Evolutionary conservation across 441 rosid species (phyloP).

Genomic region (Dalechampia spathulata): DNA sequence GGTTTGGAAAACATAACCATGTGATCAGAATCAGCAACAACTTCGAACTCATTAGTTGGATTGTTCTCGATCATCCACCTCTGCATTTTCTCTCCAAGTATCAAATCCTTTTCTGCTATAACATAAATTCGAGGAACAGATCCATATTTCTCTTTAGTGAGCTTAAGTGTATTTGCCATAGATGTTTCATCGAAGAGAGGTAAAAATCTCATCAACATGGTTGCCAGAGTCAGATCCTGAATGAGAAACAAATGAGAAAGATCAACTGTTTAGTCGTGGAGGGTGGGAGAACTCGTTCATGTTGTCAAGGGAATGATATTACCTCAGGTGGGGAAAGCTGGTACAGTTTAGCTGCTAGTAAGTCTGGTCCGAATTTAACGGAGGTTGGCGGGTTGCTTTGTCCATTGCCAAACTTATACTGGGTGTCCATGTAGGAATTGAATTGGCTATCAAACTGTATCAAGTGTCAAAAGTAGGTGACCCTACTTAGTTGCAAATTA

Average conservation of each 20-base stretch:
- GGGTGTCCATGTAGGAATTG: conserved; percentile 5
- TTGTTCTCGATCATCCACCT: conserved; percentile 25
- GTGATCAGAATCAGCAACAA: conserved; percentile 27
- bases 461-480: neutral
- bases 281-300: no score
- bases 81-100: conserved; percentile 13
- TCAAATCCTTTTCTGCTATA: conserved; percentile 22
- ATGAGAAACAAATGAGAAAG: neutral
- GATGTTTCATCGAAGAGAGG: neutral
- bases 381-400: conserved; percentile 14
- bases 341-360: conserved; percentile 21
- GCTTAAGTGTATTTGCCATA: neutral
- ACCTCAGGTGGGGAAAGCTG: conserved; percentile 39
- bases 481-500: neutral
- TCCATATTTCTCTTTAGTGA: conserved; percentile 26
- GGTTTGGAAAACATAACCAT: conserved; percentile 36
- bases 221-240: conserved; percentile 26
- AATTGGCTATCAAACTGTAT: neutral
- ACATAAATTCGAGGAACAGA: conserved; percentile 20
- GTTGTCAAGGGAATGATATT: no score
- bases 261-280: neutral
- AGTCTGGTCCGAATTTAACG: neutral
- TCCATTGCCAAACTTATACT: conserved; percentile 9
- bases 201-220: conserved; percentile 15
- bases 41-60: conserved; percentile 24